phyloP scores from a whole-genome alignment of 2,329 filamentous ascomycete species.

The Hypoxylon sp. region DNA sequence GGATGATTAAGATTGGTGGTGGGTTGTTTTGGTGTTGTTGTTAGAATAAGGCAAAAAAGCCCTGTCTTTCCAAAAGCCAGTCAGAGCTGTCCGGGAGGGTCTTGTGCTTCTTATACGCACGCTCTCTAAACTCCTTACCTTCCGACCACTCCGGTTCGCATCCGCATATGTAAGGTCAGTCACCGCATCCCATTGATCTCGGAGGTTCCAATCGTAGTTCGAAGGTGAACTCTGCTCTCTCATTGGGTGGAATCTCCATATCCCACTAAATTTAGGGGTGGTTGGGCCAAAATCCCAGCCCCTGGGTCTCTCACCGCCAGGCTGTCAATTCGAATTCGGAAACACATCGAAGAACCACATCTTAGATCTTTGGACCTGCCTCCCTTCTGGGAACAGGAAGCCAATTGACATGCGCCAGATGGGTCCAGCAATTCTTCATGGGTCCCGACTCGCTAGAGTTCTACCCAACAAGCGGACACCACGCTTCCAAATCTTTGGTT shows the following conservation, averaged over 20 bases:
- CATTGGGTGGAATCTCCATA: conserved; percentile 25
- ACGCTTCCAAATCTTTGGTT: conserved; percentile 21
- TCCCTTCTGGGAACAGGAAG: conserved; percentile 26
- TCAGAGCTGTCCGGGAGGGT: conserved; percentile 22
- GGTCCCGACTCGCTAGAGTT: conserved; percentile 4
- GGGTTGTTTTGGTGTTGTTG: conserved; percentile 32
- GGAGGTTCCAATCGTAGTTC: conserved; percentile 30
- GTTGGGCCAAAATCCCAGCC: conserved; percentile 27
- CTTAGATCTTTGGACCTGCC: conserved; percentile 23
- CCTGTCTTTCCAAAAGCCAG: conserved; percentile 29
- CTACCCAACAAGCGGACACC: conserved; percentile 34
- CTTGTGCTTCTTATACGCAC: conserved; percentile 37
- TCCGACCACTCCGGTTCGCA: conserved; percentile 16
- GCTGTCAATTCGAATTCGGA: conserved; percentile 35
- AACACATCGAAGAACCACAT: conserved; percentile 24
- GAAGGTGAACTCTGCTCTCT: conserved; percentile 13
- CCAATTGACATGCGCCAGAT: conserved; percentile 23
- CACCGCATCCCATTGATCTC: conserved; percentile 19
- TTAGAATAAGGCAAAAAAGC: conserved; percentile 35
- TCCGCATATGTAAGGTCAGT: conserved; percentile 22
- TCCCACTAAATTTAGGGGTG: conserved; percentile 23
- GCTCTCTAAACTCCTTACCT: conserved; percentile 33
- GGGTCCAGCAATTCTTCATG: conserved; percentile 11
- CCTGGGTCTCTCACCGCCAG: conserved; percentile 36
- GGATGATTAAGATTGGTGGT: conserved; percentile 1